phyloP scores from a whole-genome alignment of 805 yeast species.

The Kodamaea fukazawae region DNA sequence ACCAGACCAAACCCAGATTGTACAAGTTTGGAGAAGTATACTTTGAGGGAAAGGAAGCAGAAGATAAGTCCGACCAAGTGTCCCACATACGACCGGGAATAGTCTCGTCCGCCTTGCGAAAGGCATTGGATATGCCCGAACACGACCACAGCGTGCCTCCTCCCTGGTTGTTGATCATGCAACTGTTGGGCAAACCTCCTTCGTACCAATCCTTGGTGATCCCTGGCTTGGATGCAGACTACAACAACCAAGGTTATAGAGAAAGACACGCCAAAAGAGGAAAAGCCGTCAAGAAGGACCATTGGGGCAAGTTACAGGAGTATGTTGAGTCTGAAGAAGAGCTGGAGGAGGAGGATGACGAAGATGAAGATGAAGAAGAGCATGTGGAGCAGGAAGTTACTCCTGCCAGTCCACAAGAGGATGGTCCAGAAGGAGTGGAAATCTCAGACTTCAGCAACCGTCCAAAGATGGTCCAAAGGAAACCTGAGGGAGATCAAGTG shows the following conservation, averaged over 20 bases:
- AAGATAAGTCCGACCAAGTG: slow-evolving; percentile 35
- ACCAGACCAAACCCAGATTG: slow-evolving; percentile 71
- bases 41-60: slow-evolving; percentile 70
- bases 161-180: slow-evolving; percentile 79
- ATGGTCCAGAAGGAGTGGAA: slow-evolving; percentile 8
- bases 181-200: slow-evolving; percentile 77
- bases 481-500: not conserved
- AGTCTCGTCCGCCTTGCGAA: slow-evolving; percentile 56
- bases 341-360: slow-evolving; percentile 56
- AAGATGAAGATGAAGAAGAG: slow-evolving; percentile 33
- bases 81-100: slow-evolving; percentile 61
- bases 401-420: slow-evolving; percentile 21
- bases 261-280: slow-evolving; percentile 11
- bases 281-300: slow-evolving; percentile 10
- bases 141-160: slow-evolving; percentile 47
- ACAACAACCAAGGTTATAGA: slow-evolving; percentile 35
- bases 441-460: slow-evolving; percentile 15
- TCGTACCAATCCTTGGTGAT: slow-evolving; percentile 65
- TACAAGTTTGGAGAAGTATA: slow-evolving; percentile 72
- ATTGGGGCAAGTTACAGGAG: slow-evolving; percentile 38
- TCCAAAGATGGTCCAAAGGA: no score
- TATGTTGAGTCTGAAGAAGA: slow-evolving; percentile 39
- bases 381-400: slow-evolving; percentile 39
- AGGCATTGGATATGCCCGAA: slow-evolving; percentile 66
- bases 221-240: slow-evolving; percentile 43